phyloP scores from a whole-genome alignment of 345 rosid genomes.

The Viola odorata region DNA sequence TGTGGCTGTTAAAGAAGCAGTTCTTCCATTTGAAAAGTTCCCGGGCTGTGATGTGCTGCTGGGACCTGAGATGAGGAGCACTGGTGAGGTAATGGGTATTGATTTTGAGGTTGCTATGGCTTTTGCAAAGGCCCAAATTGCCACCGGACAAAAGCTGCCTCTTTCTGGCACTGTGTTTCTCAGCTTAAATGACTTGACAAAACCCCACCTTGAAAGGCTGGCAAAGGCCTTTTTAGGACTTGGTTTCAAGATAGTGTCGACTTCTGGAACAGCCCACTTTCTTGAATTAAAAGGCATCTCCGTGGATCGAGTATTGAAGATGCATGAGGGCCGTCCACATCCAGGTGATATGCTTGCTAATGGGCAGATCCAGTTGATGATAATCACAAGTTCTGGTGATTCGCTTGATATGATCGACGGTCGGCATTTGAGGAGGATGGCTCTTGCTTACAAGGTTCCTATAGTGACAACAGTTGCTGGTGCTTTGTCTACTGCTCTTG shows the following conservation, averaged over 20 bases:
- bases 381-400: constrained; percentile 88
- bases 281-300: constrained; percentile 69
- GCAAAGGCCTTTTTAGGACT: constrained; percentile 67
- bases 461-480: constrained; percentile 88
- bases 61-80: constrained; percentile 97
- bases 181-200: constrained; percentile 86
- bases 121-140: constrained; percentile 88
- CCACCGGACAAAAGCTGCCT: constrained; percentile 92
- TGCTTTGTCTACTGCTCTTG: constrained; percentile 83
- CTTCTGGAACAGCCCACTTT: constrained; percentile 90
- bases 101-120: constrained; percentile 59
- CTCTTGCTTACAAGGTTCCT: constrained; percentile 88
- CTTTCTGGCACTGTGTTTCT: constrained; percentile 82
- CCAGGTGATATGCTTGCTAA: constrained; percentile 95
- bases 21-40: constrained; percentile 90
- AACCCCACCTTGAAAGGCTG: constrained; percentile 68
- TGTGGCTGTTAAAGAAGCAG: constrained; percentile 90
- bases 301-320: constrained; percentile 71
- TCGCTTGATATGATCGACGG: constrained; percentile 85
- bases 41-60: constrained; percentile 89
- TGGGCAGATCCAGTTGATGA: constrained; percentile 85
- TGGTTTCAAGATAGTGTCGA: constrained; percentile 68
- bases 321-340: constrained; percentile 95
- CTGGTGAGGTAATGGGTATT: constrained; percentile 97
- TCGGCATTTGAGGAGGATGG: constrained; percentile 80